These are phyloP conservation scores for Scutellaria galericulata DNA, from an alignment of 257 asterid species.

Conservation along the genomic window DNA sequence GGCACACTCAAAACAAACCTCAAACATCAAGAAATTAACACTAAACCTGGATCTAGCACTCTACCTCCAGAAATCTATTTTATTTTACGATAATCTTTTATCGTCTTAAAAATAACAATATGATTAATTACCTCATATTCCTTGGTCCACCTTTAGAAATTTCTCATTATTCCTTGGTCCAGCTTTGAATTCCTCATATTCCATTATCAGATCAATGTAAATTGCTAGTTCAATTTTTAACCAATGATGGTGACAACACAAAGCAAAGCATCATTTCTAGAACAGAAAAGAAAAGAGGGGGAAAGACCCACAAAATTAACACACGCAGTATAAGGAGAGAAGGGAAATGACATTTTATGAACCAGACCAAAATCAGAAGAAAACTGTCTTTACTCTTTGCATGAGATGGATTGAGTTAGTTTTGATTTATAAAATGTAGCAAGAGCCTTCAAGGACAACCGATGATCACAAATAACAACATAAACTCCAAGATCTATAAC, in stretches of 20 bases:
- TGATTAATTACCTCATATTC: neutral
- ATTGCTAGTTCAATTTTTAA: neutral
- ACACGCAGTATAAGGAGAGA: neutral
- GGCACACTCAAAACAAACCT: neutral
- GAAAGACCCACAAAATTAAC: neutral
- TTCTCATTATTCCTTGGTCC: neutral
- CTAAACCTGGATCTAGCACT: neutral
- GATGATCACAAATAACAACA: neutral
- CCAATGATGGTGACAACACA: neutral
- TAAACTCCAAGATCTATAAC: slow-evolving; percentile 8
- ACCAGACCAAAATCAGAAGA: slow-evolving; percentile 1
- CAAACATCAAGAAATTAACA: neutral
- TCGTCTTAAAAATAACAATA: neutral
- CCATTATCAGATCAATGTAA: slow-evolving; percentile 2
- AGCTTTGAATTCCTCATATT: neutral
- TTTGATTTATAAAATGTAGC: slow-evolving; percentile 6
- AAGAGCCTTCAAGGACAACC: neutral
- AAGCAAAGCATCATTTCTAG: slow-evolving; percentile 1
- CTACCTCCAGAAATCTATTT: slow-evolving; percentile 15
- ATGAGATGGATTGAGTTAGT: slow-evolving; percentile 13
- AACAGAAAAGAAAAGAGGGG: neutral
- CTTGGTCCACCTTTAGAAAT: neutral
- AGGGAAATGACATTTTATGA: neutral
- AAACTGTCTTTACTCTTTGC: neutral
- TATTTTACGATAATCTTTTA: neutral